These are phyloP conservation scores for Pisolithus thermaeus DNA, from an alignment of 1,284 basidiomycete genomes.

Conservation along the genomic window DNA sequence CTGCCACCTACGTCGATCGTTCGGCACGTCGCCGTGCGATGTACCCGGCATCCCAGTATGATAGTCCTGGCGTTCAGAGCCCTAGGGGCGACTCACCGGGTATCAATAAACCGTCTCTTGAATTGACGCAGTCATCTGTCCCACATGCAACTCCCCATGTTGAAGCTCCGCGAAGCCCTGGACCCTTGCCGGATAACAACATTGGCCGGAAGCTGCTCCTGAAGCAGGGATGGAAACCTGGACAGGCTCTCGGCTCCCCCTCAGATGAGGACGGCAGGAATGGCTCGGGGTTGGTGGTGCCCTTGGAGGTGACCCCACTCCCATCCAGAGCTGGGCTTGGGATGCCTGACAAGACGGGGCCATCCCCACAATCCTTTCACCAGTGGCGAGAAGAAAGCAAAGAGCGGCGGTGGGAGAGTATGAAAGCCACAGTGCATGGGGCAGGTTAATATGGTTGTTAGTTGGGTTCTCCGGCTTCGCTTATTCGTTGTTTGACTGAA, in stretches of 20 bases:
- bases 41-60: conserved; percentile 42
- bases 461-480: neutral
- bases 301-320: conserved; percentile 42
- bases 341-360: conserved; percentile 17
- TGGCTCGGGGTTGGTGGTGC: conserved; percentile 45
- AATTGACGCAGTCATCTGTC: conserved; percentile 9
- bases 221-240: conserved; percentile 72
- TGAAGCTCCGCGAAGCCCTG: conserved; percentile 35
- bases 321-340: conserved; percentile 52
- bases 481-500: neutral
- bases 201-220: conserved; percentile 60
- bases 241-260: conserved; percentile 46
- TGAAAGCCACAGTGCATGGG: neutral
- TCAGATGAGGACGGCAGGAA: conserved; percentile 23
- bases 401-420: conserved; percentile 24
- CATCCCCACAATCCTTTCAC: neutral
- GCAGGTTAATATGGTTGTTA: neutral
- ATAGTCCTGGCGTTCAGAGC: conserved; percentile 38
- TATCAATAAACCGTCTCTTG: neutral
- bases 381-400: conserved; percentile 28
- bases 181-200: conserved; percentile 44
- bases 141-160: neutral
- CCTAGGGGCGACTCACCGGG: conserved; percentile 22
- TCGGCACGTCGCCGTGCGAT: conserved; percentile 61
- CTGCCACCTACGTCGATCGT: conserved; percentile 50